Percentiles rank a stretch among this genome's conserved stretches.
Evolutionary conservation across 2,329 filamentous ascomycete species (phyloP).

Genomic region (Xylaria sp.): DNA sequence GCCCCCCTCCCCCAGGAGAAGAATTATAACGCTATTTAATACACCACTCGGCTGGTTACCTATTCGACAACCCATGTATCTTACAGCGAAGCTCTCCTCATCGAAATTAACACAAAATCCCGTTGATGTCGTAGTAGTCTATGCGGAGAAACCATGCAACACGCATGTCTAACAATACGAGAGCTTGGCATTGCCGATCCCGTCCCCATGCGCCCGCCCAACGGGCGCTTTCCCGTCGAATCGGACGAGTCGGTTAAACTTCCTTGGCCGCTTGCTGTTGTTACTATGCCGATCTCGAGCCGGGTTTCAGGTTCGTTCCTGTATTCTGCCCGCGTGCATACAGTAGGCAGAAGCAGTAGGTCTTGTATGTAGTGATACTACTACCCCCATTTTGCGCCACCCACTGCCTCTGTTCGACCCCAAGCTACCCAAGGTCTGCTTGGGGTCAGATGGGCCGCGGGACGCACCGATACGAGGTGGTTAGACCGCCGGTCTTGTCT

Average conservation of each 20-base stretch:
- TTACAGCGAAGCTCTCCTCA: neutral
- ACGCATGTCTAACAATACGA: constrained; percentile 24
- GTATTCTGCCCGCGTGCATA: too few relatives aligned
- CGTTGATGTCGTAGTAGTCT: constrained; percentile 9
- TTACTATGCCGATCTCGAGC: neutral
- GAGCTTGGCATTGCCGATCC: constrained; percentile 29
- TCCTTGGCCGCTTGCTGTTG: constrained; percentile 3
- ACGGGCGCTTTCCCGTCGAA: constrained; percentile 6
- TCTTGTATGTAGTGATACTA: too few relatives aligned
- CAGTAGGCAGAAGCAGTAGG: too few relatives aligned
- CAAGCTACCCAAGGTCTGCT: too few relatives aligned
- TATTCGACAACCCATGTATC: neutral
- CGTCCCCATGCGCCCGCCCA: constrained; percentile 5
- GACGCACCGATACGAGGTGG: constrained; percentile 22
- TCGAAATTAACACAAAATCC: neutral
- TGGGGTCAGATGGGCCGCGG: constrained; percentile 16
- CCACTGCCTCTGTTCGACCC: neutral
- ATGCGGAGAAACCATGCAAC: constrained; percentile 22
- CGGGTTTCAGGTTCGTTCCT: neutral
- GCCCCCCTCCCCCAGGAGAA: neutral
- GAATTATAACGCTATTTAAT: neutral
- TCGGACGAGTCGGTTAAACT: constrained; percentile 18
- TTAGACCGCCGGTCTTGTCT: neutral
- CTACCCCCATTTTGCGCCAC: neutral
- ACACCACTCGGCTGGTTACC: neutral